Evolutionary conservation across 148 eudicot species (phyloP), one percentile per base, ranked within the genome.

Genomic region (Silene uniflora): DNA sequence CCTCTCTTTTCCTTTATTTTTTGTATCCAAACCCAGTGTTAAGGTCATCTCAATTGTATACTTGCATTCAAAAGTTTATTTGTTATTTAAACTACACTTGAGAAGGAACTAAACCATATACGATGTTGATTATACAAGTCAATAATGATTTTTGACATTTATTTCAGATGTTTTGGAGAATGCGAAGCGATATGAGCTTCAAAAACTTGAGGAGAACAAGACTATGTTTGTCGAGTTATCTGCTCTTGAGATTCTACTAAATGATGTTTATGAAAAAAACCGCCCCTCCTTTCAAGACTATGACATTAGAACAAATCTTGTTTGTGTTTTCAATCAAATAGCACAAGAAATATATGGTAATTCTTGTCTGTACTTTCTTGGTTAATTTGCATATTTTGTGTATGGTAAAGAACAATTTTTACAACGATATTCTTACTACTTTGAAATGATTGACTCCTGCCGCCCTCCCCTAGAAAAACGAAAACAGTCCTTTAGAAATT

Each of bases 321-420:
- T 94, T 75, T 87, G 87, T 52, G 85, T 89, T 68, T 88, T 94
- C 73, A 94, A 91, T 80, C 86, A 75, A 29, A 91, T 94, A 27
- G 91, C 97, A 63, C 90, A 74, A 76, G 97, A 94, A 78, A 69
- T 90, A 22, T 91, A 83, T 80, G 97, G 98, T 91, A 90, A 78
- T 66, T 73, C 27, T 1, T 22, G 23, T 13, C n/a, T 4, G 29
- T 52, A 59, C 70, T 68, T 77, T n/a, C n/a, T n/a, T n/a, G n/a
- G n/a, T n/a, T 39, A 39, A 7, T 6, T 39, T 39, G 44, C 44
- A 39, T 39, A 39, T 39, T 39, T 39, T 39, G 44, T 39, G 8
- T 7, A 39, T 39, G 10, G 44, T 39, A 39, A 39, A 6, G 44
- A 7, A 7, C 44, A 6, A 39, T 39, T 39, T 39, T 6, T 6